Conservation (phyloP, 176 grass and related monocot genomes). For the Musa acuminata region DNA sequence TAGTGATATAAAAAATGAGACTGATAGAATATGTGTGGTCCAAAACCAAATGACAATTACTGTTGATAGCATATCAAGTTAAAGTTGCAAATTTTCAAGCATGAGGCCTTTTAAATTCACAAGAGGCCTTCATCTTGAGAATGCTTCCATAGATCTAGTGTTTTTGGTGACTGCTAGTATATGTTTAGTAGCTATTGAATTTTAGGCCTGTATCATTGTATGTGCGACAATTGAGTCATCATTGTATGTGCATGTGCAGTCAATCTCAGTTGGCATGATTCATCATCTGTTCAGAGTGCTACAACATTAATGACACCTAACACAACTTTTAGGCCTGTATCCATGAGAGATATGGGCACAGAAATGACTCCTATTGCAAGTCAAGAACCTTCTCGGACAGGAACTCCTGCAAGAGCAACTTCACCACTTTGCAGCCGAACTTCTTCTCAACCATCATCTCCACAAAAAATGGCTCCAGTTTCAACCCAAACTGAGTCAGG, state of each 20-base stretch:
- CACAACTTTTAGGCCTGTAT: constrained; percentile 70
- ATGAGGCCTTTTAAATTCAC: no score
- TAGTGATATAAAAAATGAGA: no score
- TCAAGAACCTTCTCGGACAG: constrained; percentile 85
- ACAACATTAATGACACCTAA: constrained; percentile 54
- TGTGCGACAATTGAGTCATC: not conserved
- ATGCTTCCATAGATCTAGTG: not conserved
- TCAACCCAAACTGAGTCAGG: constrained; percentile 17
- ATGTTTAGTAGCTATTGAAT: not conserved
- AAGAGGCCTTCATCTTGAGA: not conserved
- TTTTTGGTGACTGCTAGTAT: not conserved
- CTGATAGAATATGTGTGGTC: no score
- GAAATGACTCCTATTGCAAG: constrained; percentile 99
- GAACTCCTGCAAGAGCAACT: constrained; percentile 67
- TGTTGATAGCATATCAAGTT: no score
- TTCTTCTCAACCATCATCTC: constrained; percentile 58
- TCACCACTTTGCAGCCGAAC: constrained; percentile 46
- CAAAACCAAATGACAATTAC: no score
- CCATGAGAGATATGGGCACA: constrained; percentile 96
- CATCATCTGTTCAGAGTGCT: constrained; percentile 43
- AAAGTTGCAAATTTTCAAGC: no score
- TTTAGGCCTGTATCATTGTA: no score
- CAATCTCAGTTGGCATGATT: constrained; percentile 50
- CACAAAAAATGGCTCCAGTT: constrained; percentile 31
- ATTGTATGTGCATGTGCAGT: constrained; percentile 41